Evolutionary conservation across 148 eudicot genomes (phyloP), one percentile per base, ranked within the genome.

Genomic region (Heliamphora exappendiculata): DNA sequence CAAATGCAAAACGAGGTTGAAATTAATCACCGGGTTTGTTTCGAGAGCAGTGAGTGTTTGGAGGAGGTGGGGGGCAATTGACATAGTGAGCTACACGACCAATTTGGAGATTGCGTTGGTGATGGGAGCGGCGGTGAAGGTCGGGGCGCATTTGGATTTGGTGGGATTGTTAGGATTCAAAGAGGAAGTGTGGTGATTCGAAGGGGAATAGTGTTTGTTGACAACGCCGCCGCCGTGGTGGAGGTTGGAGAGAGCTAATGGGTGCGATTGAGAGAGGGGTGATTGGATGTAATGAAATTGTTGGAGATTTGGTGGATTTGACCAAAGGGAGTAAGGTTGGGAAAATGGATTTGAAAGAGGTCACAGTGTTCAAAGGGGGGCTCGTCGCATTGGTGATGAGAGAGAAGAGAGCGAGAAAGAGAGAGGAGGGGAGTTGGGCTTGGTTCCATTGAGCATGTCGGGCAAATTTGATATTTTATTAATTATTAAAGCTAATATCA

Each of bases 171-270:
- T 85, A 80, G 79, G 87, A 80, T 33, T 78, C 88, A 7, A 95
- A 92, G 98, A 88, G 76, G 82, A 97, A 95, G 84, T 95, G 98
- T 26, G 85, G 97, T 93, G 11, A 57, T 95, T 24, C 80, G 71
- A 85, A 84, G 85, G 72, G 98, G 96, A 77, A 89, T 91, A 58
- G 91, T 95, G 65, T 92, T 79, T 77, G 87, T 95, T 17, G 99
- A 95, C 74, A 86, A 84, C 60, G 90, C 82, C 70, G 86, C 88
- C 33, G 99, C 97, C 4, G 11, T 81, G 84, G 93, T 78, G 77
- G 99, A 95, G 84, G 88, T 96, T 0, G 99, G n/a, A n/a, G 99
- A 53, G 99, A 95, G 76, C 76, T 95, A 83, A 85, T 95, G 57
- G 93, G 98, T 45, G 98, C 93, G 3, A 85, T 94, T 50, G 87